phyloP scores from a whole-genome alignment of 164 flowering plant genomes.

The Umbilicus rupestris region DNA sequence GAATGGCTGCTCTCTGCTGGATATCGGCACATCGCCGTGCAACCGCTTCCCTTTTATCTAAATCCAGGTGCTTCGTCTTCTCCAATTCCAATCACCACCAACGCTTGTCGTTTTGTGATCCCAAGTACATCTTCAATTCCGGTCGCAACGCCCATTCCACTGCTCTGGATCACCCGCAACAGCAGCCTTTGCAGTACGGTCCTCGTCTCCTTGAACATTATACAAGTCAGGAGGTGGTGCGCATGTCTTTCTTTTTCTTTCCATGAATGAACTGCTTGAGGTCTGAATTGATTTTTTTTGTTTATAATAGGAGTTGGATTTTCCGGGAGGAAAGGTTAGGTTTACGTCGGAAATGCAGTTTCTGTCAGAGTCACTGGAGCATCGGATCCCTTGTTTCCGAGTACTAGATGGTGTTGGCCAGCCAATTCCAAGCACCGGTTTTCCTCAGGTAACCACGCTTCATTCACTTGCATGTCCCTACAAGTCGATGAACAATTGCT shows the following conservation, averaged over 20 bases:
- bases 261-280: too few species aligned
- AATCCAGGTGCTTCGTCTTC: too few species aligned
- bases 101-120: not conserved
- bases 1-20: not conserved
- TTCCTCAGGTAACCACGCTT: slow-evolving; percentile 22
- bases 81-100: not conserved
- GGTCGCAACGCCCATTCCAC: not conserved
- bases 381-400: slow-evolving; percentile 36
- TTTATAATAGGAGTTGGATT: slow-evolving; percentile 32
- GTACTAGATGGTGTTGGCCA: slow-evolving; percentile 35
- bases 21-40: not conserved
- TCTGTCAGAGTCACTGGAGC: slow-evolving; percentile 19
- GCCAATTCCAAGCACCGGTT: slow-evolving; percentile 8
- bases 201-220: too few species aligned
- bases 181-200: too few species aligned
- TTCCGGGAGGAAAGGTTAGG: slow-evolving; percentile 45
- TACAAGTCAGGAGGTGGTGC: not conserved
- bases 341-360: slow-evolving; percentile 29
- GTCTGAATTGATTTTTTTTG: too few species aligned
- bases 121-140: not conserved
- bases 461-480: not conserved
- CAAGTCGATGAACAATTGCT: not conserved
- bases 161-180: not conserved
- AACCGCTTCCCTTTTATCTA: not conserved
- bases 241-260: too few species aligned